Evolutionary conservation across 768 basidiomycete genomes (phyloP), one percentile per base, ranked within the genome.

Genomic region (Amanita pseudoporphyria): DNA sequence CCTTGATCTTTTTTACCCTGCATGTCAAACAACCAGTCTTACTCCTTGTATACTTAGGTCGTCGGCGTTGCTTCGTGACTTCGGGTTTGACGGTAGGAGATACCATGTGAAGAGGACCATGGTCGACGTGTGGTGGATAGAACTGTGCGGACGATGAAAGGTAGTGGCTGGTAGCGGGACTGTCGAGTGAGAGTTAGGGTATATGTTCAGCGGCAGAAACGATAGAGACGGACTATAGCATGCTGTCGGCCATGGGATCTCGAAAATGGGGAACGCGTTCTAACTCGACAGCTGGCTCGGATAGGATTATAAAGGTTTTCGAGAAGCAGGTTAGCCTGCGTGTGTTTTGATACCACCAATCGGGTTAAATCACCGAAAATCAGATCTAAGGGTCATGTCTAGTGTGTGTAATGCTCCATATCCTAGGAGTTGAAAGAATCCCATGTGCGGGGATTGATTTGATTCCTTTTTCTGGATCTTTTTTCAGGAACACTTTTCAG

Each of bases 21-120:
- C 93, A 97, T 37, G 89, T 93, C 62, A 95, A 69, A 63, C 93
- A 97, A 19, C 93, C 93, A 1, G 91, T 92, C 71, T 95, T 93
- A 67, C 87, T 90, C 58, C 93, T 79, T 54, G 88, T 91, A 58
- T 94, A 94, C 72, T 96, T 96, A 43, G 88, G 89, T 31, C 88
- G 83, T 63, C 88, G 89, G 52, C 87, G 77, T 58, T 75, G 49
- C 24, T 50, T 72, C 13, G 71, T 59, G 21, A 72, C 52, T 42
- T 80, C 84, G 31, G 65, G 67, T 45, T 76, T 73, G 47, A 74
- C 64, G 19, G 71, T 71, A 3, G 74, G 68, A 9, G 72, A 61
- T 50, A 76, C 69, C 39, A 74, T 65, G 53, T 82, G 79, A 53
- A 66, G 65, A 57, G 71, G 69, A 21, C 65, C 64, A 31, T 55